Evolutionary conservation across 176 grass and related monocot genomes (phyloP), one percentile per base, ranked within the genome.

Genomic region (Carex myosuroides): DNA sequence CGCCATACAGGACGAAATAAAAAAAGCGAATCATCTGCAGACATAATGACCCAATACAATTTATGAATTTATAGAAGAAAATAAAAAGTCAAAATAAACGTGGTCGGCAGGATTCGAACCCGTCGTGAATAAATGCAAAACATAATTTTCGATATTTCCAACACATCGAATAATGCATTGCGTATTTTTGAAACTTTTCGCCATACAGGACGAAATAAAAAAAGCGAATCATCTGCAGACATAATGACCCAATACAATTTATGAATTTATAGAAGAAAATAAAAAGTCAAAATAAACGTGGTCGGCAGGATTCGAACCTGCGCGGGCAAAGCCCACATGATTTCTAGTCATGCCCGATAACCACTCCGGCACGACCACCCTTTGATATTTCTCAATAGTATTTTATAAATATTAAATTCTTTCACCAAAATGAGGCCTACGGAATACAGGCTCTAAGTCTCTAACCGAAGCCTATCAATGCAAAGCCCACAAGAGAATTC

Each of bases 261-360:
- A n/a, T n/a, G n/a, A n/a, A n/a, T n/a, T n/a, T 44, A 44, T 8
- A 44, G 1, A 44, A 44, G 6, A 8, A 52, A 52, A 33, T 12
- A 2, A 57, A 37, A 56, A 17, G 0, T 0, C 90, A 35, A 35
- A 35, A 35, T 35, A 3, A 35, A 35, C 33, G 90, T 97, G 92
- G 94, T 92, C 89, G 92, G 92, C 92, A 98, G 95, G 92, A 98
- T 98, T 98, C 92, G 88, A 98, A 98, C 92, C 91, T 98, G 89
- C 91, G 92, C 96, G 93, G 91, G 93, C 96, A 92, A 6, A 98
- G 96, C 93, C 89, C 96, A 95, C 93, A 98, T 95, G 96, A 98
- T 98, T 98, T 98, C 96, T 95, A 95, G 96, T 98, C 93, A 95
- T 98, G 93, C 95, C 95, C 95, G 92, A 95, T 98, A 95, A 93